Percentiles rank a stretch among this genome's conserved stretches.
phyloP scores from a whole-genome alignment of 805 yeast species.

The Starmerella tilneyi region DNA sequence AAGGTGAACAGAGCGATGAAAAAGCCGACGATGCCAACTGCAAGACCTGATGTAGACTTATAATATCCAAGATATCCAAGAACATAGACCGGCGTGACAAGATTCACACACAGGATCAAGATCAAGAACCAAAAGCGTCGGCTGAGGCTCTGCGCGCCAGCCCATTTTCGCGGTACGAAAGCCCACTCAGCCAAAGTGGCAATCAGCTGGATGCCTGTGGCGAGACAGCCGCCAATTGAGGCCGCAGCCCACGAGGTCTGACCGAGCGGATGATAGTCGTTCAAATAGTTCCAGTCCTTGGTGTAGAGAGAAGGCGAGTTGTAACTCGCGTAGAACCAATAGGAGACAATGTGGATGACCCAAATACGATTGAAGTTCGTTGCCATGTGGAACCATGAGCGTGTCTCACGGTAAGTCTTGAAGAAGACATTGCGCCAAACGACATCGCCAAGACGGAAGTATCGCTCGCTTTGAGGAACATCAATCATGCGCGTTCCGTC shows the following conservation, averaged over 20 bases:
- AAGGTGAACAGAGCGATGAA: slow-evolving; percentile 78
- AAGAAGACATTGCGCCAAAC: slow-evolving; percentile 86
- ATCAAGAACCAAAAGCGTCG: slow-evolving; percentile 75
- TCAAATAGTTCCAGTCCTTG: slow-evolving; percentile 68
- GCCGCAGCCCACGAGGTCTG: slow-evolving; percentile 89
- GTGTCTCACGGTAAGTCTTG: slow-evolving; percentile 88
- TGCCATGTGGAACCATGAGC: slow-evolving; percentile 94
- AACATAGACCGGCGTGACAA: slow-evolving; percentile 79
- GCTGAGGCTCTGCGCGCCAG: slow-evolving; percentile 94
- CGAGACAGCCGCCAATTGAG: slow-evolving; percentile 87
- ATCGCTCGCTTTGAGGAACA: slow-evolving; percentile 82
- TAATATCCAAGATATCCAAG: slow-evolving; percentile 63
- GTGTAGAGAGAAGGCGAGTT: slow-evolving; percentile 89
- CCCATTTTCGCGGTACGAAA: slow-evolving; percentile 96
- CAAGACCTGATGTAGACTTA: slow-evolving; percentile 57
- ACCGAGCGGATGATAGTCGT: slow-evolving; percentile 76
- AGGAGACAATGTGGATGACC: slow-evolving; percentile 81
- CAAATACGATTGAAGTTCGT: slow-evolving; percentile 97
- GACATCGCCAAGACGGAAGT: slow-evolving; percentile 78
- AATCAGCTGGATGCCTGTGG: slow-evolving; percentile 63
- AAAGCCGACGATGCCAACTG: slow-evolving; percentile 77
- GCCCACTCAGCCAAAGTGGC: slow-evolving; percentile 92
- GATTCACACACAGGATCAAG: slow-evolving; percentile 54
- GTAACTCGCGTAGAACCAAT: slow-evolving; percentile 92
- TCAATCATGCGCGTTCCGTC: slow-evolving; percentile 91